These are phyloP conservation scores for Flaveria brownii DNA, from an alignment of 129 eudicot genomes.

Conservation along the genomic window DNA sequence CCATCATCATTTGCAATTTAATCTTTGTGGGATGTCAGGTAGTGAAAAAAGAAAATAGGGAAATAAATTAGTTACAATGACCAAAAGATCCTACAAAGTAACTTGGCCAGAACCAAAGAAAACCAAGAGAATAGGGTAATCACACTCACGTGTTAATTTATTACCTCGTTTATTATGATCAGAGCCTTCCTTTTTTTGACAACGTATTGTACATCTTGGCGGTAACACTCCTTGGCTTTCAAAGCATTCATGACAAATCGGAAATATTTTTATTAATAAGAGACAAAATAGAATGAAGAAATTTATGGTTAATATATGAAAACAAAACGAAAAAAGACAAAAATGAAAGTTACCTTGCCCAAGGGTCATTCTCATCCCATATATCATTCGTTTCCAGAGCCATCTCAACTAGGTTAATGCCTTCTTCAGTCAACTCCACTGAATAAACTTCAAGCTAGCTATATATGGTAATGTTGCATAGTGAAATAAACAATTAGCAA, in stretches of 20 bases:
- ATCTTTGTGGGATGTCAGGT: no score
- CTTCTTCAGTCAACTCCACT: constrained; percentile 92
- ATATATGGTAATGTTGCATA: constrained; percentile 81
- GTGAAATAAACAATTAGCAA: not conserved
- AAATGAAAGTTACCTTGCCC: constrained; percentile 84
- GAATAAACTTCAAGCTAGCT: constrained; percentile 90
- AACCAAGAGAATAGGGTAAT: constrained; percentile 1
- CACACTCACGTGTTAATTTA: constrained; percentile 22
- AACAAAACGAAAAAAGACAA: not conserved
- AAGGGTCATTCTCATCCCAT: constrained; percentile 98
- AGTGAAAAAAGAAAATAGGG: not conserved
- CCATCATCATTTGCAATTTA: no score
- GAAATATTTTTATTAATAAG: constrained; percentile 29
- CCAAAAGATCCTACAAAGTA: not conserved
- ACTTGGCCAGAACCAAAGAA: constrained; percentile 11
- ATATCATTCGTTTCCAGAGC: constrained; percentile 91
- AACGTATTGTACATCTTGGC: constrained; percentile 90
- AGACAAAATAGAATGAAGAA: not conserved
- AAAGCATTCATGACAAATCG: constrained; percentile 95
- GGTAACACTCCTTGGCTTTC: constrained; percentile 94
- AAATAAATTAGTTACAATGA: not conserved
- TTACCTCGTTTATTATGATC: no score
- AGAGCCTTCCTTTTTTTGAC: constrained; percentile 83
- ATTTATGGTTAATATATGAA: no score
- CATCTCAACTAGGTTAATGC: constrained; percentile 95